Evolutionary conservation across 2,329 filamentous ascomycete species (phyloP).

Genomic region (Chalaropsis ovoidea): DNA sequence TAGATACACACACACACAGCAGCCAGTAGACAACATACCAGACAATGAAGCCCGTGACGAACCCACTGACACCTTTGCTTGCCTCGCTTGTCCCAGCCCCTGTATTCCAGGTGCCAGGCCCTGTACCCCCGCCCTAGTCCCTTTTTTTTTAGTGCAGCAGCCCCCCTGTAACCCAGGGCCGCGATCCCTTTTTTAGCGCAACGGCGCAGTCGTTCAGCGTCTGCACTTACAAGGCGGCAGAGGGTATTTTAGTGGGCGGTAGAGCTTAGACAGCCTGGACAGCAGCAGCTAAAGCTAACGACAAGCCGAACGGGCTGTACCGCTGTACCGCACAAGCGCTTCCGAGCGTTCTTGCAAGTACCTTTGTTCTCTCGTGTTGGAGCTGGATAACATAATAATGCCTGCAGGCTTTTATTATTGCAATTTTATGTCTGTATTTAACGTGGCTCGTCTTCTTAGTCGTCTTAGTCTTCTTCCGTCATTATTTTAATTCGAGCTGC

Average conservation of each 20-base stretch:
- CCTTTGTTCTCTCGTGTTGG: neutral
- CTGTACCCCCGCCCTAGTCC: too few species aligned
- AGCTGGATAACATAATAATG: neutral
- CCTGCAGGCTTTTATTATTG: too few species aligned
- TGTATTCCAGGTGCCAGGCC: too few species aligned
- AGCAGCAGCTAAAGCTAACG: neutral
- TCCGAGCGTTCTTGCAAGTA: neutral
- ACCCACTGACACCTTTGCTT: too few species aligned
- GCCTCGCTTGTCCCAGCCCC: too few species aligned
- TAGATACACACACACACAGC: too few species aligned
- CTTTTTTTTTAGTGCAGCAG: neutral
- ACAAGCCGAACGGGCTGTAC: constrained; percentile 1
- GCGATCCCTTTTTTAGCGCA: neutral
- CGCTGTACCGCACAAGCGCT: constrained; percentile 1
- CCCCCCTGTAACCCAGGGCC: neutral
- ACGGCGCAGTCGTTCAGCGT: neutral
- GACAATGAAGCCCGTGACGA: too few species aligned
- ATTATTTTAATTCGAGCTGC: constrained; percentile 12
- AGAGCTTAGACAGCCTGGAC: too few species aligned
- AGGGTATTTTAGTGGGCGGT: neutral
- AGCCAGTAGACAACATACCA: neutral
- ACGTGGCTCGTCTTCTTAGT: neutral
- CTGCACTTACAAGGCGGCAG: neutral
- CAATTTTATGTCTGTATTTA: too few species aligned
- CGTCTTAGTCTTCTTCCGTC: neutral